These are phyloP conservation scores for Oxytropis ochrocephala DNA, from an alignment of 306 rosid genomes.

Conservation along the genomic window DNA sequence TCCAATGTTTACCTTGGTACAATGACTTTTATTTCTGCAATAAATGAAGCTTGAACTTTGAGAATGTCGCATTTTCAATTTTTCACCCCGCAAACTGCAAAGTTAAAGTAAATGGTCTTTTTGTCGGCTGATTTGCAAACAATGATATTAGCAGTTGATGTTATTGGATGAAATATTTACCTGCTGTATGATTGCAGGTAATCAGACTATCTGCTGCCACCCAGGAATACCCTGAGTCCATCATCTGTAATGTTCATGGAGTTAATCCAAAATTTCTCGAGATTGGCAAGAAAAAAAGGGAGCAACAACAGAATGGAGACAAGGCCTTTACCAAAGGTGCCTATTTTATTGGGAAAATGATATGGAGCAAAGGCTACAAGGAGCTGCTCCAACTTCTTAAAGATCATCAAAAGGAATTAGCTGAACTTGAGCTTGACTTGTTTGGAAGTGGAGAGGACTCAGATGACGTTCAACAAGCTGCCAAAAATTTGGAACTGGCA, in stretches of 20 bases:
- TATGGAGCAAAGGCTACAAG: slow-evolving; percentile 94
- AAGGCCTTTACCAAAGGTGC: slow-evolving; percentile 70
- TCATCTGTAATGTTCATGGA: slow-evolving; percentile 91
- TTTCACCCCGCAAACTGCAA: slow-evolving; percentile 15
- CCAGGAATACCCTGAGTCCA: slow-evolving; percentile 72
- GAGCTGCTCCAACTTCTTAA: slow-evolving; percentile 73
- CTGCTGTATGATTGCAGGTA: slow-evolving; percentile 49
- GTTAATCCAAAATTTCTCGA: slow-evolving; percentile 92
- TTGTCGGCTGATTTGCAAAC: background rate
- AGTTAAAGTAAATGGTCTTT: slow-evolving; percentile 3
- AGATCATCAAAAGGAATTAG: slow-evolving; percentile 56
- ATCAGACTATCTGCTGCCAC: slow-evolving; percentile 95
- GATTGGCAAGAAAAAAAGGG: slow-evolving; percentile 65
- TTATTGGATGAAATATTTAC: background rate
- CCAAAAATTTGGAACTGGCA: slow-evolving; percentile 47
- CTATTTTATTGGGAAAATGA: slow-evolving; percentile 93
- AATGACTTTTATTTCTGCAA: slow-evolving; percentile 3
- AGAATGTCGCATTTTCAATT: background rate
- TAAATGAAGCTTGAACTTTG: background rate
- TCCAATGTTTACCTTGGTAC: background rate
- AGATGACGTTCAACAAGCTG: slow-evolving; percentile 59
- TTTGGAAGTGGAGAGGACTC: slow-evolving; percentile 95
- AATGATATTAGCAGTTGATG: slow-evolving; percentile 6
- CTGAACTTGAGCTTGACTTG: slow-evolving; percentile 76
- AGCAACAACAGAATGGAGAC: slow-evolving; percentile 55